Evolutionary conservation across 345 rosid genomes (phyloP).

Genomic region (Hibiscus syriacus): DNA sequence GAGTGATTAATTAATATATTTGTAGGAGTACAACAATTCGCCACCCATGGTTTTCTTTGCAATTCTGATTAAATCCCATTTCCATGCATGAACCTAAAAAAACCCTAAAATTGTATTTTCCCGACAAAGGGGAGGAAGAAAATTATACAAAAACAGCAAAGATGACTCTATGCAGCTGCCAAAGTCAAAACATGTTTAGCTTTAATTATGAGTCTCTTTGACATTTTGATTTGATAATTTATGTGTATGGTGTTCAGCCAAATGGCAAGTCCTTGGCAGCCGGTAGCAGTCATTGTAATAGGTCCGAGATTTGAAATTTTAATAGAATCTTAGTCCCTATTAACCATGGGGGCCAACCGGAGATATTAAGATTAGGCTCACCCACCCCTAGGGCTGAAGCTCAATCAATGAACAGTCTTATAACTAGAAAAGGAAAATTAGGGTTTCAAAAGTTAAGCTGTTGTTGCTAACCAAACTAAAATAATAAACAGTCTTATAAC

Average conservation of each 20-base stretch:
- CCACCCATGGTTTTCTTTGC: neutral
- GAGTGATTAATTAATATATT: too few species aligned
- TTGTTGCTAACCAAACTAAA: neutral
- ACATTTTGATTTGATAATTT: neutral
- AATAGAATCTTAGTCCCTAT: too few species aligned
- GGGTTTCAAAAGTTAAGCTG: neutral
- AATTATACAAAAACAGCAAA: neutral
- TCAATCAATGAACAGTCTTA: neutral
- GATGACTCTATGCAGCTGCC: neutral
- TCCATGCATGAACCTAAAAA: neutral
- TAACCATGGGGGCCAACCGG: too few species aligned
- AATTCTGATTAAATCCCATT: neutral
- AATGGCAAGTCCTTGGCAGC: neutral
- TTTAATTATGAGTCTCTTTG: neutral
- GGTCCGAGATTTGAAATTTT: neutral
- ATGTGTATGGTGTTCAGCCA: neutral
- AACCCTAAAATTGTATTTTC: neutral
- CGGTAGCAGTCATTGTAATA: neutral
- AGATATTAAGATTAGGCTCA: too few species aligned
- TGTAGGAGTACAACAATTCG: neutral
- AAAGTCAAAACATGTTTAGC: neutral
- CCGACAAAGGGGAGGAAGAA: neutral
- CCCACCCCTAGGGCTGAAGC: neutral
- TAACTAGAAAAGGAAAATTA: neutral
- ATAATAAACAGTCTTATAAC: neutral